phyloP scores from a whole-genome alignment of 768 basidiomycete species.

The Tubosaeta sp. region DNA sequence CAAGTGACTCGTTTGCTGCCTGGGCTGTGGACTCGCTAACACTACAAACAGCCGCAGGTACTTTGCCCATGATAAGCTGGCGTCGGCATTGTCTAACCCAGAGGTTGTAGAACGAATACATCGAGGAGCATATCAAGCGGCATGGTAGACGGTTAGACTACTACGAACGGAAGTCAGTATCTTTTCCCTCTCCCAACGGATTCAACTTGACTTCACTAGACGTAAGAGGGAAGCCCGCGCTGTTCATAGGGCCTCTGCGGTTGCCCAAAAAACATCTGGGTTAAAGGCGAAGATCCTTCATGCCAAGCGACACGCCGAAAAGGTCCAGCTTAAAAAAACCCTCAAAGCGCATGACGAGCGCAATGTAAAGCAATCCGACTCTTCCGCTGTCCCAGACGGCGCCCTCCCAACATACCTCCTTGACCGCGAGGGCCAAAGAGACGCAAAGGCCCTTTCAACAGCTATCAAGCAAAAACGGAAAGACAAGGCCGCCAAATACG shows the following conservation, averaged over 20 bases:
- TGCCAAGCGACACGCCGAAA: constrained; percentile 93
- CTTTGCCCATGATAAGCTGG: background rate
- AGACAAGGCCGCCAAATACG: constrained; percentile 97
- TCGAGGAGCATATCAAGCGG: constrained; percentile 97
- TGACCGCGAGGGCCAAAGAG: constrained; percentile 96
- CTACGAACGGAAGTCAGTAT: constrained; percentile 85
- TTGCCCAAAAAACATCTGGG: constrained; percentile 93
- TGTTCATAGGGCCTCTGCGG: constrained; percentile 72
- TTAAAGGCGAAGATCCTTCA: constrained; percentile 98
- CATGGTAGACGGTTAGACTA: constrained; percentile 95
- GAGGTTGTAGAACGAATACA: constrained; percentile 85
- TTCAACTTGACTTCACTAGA: constrained; percentile 34
- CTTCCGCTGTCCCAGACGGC: constrained; percentile 77
- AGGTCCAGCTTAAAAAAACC: constrained; percentile 99
- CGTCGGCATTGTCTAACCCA: constrained; percentile 6
- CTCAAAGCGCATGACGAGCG: constrained; percentile 99
- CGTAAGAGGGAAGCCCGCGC: constrained; percentile 80
- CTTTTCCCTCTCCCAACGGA: background rate
- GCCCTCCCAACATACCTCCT: constrained; percentile 94
- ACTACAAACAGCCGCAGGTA: constrained; percentile 61
- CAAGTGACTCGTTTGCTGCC: constrained; percentile 8
- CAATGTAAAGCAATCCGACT: constrained; percentile 92
- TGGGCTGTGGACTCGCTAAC: constrained; percentile 8
- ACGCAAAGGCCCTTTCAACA: constrained; percentile 91
- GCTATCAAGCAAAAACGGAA: constrained; percentile 99